A percentile compares a stretch with the other conserved stretches of the same genome.
Conservation (phyloP, 495 filamentous ascomycete species). For the Opeltia flavorubescens region DNA sequence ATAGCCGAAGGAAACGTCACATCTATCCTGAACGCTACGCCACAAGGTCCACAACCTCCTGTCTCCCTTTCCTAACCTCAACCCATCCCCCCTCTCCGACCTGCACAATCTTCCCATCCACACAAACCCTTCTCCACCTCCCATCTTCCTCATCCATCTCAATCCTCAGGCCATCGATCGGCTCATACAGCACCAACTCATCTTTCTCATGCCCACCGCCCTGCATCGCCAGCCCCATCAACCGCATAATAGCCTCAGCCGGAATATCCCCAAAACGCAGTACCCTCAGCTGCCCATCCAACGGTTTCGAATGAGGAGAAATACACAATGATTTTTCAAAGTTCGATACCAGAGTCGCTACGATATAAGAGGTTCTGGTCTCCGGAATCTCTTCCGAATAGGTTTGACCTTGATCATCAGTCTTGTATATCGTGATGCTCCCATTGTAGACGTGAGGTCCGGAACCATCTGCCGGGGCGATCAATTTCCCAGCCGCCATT, state of each 20-base stretch:
- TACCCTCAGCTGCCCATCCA: constrained; percentile 52
- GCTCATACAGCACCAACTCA: constrained; percentile 47
- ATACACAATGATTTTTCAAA: constrained; percentile 71
- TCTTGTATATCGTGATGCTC: constrained; percentile 29
- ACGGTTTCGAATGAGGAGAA: constrained; percentile 49
- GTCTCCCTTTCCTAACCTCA: constrained; percentile 33
- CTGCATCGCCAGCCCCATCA: constrained; percentile 65
- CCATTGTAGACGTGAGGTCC: constrained; percentile 57
- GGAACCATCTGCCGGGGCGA: constrained; percentile 44
- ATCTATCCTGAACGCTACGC: no score
- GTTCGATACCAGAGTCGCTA: constrained; percentile 60
- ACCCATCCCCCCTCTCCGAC: constrained; percentile 59
- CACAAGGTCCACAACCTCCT: constrained; percentile 10
- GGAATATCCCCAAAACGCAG: constrained; percentile 57
- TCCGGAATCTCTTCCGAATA: constrained; percentile 18
- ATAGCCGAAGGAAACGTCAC: no score
- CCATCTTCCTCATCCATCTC: constrained; percentile 47
- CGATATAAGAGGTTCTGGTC: constrained; percentile 53
- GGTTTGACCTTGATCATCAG: constrained; percentile 16
- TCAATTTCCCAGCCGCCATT: constrained; percentile 63
- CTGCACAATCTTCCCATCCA: constrained; percentile 75
- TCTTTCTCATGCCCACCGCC: constrained; percentile 56
- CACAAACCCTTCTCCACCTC: constrained; percentile 69
- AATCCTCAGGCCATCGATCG: constrained; percentile 47
- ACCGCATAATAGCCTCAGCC: constrained; percentile 49